Evolutionary conservation across 129 eudicot genomes (phyloP).

Genomic region (Ambrosia trifida): DNA sequence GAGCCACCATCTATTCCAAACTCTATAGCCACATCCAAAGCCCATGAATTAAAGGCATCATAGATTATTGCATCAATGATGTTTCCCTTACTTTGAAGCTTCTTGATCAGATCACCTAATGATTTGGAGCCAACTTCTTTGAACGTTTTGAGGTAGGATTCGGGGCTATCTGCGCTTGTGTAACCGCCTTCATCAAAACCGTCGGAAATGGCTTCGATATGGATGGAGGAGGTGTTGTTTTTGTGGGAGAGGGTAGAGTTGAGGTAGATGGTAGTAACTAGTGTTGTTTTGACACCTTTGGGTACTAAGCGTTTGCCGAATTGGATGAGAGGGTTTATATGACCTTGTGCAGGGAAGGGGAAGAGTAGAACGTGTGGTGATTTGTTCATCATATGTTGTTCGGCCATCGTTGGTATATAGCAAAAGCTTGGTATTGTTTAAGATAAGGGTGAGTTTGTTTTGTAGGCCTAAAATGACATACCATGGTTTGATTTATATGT

Average conservation of each 20-base stretch:
- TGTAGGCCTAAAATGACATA: no score
- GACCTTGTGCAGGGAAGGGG: conserved; percentile 50
- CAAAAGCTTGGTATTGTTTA: no score
- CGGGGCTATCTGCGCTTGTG: neutral
- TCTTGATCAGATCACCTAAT: conserved; percentile 21
- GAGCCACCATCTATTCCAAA: conserved; percentile 37
- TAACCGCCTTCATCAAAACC: conserved; percentile 22
- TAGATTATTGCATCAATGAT: conserved; percentile 32
- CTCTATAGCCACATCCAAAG: conserved; percentile 33
- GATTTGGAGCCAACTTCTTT: neutral
- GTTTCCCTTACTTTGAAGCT: neutral
- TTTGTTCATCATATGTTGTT: neutral
- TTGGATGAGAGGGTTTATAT: conserved; percentile 44
- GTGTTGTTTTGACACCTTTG: conserved; percentile 37
- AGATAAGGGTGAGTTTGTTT: no score
- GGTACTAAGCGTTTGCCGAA: conserved; percentile 39
- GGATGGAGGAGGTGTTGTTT: neutral
- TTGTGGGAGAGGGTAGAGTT: neutral
- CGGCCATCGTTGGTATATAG: neutral
- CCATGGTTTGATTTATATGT: no score
- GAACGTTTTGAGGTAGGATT: conserved; percentile 17
- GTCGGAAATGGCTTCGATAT: conserved; percentile 29
- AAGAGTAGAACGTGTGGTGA: conserved; percentile 31
- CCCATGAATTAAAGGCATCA: conserved; percentile 42
- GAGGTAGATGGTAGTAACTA: conserved; percentile 24